Percentiles rank a stretch among this genome's conserved stretches.
These are phyloP conservation scores for Apiospora kogelbergensis DNA, from an alignment of 2,329 filamentous ascomycete genomes.

Conservation along the genomic window DNA sequence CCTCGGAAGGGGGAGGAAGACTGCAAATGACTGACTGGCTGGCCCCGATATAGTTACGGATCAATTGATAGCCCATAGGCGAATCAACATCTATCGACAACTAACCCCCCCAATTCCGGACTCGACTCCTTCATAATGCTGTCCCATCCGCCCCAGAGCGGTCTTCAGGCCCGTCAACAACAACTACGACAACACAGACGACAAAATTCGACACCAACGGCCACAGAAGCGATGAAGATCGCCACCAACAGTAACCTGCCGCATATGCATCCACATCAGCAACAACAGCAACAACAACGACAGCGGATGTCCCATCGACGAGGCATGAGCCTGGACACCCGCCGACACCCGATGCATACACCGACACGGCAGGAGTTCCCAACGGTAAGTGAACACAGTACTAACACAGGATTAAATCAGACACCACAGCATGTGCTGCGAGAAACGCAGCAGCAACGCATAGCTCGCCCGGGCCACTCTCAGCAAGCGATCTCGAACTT, in stretches of 20 bases:
- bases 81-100: constrained; percentile 48
- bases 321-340: constrained; percentile 80
- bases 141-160: constrained; percentile 67
- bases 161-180: constrained; percentile 63
- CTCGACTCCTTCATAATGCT: constrained; percentile 76
- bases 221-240: constrained; percentile 74
- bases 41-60: constrained; percentile 29
- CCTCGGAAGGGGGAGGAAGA: neutral
- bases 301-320: constrained; percentile 64
- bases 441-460: constrained; percentile 87
- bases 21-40: neutral
- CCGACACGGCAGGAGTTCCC: constrained; percentile 47
- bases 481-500: constrained; percentile 38
- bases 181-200: constrained; percentile 73
- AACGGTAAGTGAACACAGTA: constrained; percentile 55
- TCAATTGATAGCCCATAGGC: constrained; percentile 36
- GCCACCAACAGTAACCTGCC: constrained; percentile 55
- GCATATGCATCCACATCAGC: constrained; percentile 50
- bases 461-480: constrained; percentile 70
- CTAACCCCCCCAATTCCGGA: constrained; percentile 55
- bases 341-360: constrained; percentile 54
- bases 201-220: constrained; percentile 82
- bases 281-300: constrained; percentile 21
- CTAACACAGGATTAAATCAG: constrained; percentile 54
- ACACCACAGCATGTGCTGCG: constrained; percentile 78